A percentile compares a stretch with the other conserved stretches of the same genome.
Conservation (phyloP, 768 basidiomycete species). For the Leccinum disarticulatum region DNA sequence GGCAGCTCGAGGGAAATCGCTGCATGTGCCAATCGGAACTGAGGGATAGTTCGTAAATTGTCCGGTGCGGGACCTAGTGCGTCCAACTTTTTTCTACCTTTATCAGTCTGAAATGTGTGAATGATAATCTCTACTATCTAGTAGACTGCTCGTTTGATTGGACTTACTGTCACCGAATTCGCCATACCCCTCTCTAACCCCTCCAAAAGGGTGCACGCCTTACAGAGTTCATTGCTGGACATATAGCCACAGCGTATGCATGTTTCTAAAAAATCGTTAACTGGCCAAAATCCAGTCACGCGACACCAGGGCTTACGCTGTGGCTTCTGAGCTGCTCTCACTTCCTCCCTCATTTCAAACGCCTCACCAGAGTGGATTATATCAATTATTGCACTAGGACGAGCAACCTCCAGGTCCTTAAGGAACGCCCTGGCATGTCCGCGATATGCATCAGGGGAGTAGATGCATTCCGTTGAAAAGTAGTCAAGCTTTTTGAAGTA, state of each 20-base stretch:
- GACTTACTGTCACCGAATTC: conserved; percentile 57
- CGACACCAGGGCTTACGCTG: conserved; percentile 61
- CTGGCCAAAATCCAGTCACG: neutral
- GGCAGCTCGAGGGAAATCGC: conserved; percentile 42
- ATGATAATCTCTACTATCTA: neutral
- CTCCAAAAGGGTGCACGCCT: conserved; percentile 88
- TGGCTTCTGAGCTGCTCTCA: conserved; percentile 78
- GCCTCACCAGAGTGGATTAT: conserved; percentile 96
- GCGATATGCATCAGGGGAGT: conserved; percentile 97
- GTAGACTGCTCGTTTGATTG: neutral
- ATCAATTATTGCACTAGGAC: conserved; percentile 95
- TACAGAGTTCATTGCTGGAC: conserved; percentile 95
- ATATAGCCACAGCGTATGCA: conserved; percentile 94
- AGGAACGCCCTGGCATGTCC: conserved; percentile 93
- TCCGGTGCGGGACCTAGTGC: conserved; percentile 58
- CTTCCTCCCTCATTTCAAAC: conserved; percentile 80
- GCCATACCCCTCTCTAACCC: conserved; percentile 86
- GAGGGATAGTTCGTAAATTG: conserved; percentile 77
- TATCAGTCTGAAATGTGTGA: conserved; percentile 55
- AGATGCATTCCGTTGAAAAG: conserved; percentile 99
- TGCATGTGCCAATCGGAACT: conserved; percentile 50
- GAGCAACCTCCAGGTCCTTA: conserved; percentile 91
- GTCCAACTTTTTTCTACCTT: conserved; percentile 60
- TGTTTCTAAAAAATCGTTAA: conserved; percentile 54
- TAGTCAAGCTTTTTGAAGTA: conserved; percentile 99